Base-by-base conservation (phyloP, 495 filamentous ascomycete genomes). In the Talaromyces stipitatus region DNA sequence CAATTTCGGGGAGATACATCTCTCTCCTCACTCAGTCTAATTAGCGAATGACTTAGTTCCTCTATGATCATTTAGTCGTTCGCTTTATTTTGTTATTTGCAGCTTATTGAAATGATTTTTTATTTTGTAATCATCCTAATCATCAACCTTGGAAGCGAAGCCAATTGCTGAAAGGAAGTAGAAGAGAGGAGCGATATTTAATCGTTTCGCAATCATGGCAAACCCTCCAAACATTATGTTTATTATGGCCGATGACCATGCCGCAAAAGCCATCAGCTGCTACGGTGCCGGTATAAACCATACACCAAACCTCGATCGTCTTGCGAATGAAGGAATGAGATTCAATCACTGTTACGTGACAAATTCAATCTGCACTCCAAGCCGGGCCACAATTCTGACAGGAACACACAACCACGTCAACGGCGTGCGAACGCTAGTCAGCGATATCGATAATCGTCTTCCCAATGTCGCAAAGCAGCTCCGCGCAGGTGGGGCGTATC, bases 231-330 rank as follows among this genome's bases (percentile, higher is more conserved):
- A 77, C 48, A 72, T 77, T 53, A 43, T 77, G 57, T 77, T 77
- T 61, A 73, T 75, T 61, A 72, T 77, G 70, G 73, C 73, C 10
- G 73, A 77, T 63, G 73, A 77, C 61, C 73, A 77, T 67, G 73
- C 73, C 56, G 60, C 69, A 6, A 75, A 77, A 58, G 60, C 73
- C 1, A 77, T 75, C 50, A 64, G 63, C 22, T 66, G 62, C 58
- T 73, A 75, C 53, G 69, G 69, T 16, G 71, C 73, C 2, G 69
- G 69, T 14, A 72, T 77, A 55, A 77, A 77, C 59, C 48, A 69
- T 46, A 77, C 73, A 0, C 73, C 73, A 0, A 66, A 77, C 53
- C 62, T 77, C 50, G 73, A 77, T 52, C 69, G 72, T 2, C 27
- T 77, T 10, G 71, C 71, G 10, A 62, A 59, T 5, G 71, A 74